Conservation (phyloP, 768 basidiomycete species). For the Gyrodon lividus region DNA sequence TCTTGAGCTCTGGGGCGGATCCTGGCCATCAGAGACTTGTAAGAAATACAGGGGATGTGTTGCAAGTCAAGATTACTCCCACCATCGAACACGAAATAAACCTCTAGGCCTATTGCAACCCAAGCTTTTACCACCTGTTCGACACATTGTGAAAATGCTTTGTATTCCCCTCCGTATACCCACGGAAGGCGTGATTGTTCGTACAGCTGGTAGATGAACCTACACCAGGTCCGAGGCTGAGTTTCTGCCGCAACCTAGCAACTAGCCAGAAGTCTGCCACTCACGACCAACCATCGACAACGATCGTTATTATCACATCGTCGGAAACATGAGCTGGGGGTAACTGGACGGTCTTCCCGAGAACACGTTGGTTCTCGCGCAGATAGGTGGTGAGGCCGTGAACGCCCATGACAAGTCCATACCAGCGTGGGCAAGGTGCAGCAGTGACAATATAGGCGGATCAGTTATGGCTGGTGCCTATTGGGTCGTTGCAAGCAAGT, state of each 20-base stretch:
- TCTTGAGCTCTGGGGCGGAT: slow-evolving; percentile 68
- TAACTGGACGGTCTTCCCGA: slow-evolving; percentile 40
- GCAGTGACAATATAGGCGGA: slow-evolving; percentile 6
- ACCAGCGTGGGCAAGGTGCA: not conserved
- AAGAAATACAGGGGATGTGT: slow-evolving; percentile 2
- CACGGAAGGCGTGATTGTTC: slow-evolving; percentile 63
- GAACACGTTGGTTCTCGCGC: slow-evolving; percentile 41
- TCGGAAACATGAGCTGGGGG: slow-evolving; percentile 3
- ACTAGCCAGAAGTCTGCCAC: slow-evolving; percentile 32
- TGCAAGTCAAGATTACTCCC: slow-evolving; percentile 19
- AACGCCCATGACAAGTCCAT: slow-evolving; percentile 43
- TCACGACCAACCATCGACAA: slow-evolving; percentile 89
- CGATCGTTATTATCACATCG: slow-evolving; percentile 43
- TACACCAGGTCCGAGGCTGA: slow-evolving; percentile 28
- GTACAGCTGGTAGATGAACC: slow-evolving; percentile 75
- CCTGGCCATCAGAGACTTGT: slow-evolving; percentile 42
- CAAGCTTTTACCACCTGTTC: slow-evolving; percentile 58
- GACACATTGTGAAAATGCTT: slow-evolving; percentile 50
- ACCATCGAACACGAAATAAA: slow-evolving; percentile 87
- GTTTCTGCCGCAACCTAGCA: slow-evolving; percentile 7
- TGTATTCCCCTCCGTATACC: slow-evolving; percentile 86
- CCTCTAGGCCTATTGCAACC: slow-evolving; percentile 60
- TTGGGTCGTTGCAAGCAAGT: no score
- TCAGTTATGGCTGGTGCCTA: no score
- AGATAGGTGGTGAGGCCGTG: slow-evolving; percentile 53